A percentile compares a stretch with the other conserved stretches of the same genome.
phyloP scores from a whole-genome alignment of 2,329 filamentous ascomycete species.

The Hypoxylon sp. region DNA sequence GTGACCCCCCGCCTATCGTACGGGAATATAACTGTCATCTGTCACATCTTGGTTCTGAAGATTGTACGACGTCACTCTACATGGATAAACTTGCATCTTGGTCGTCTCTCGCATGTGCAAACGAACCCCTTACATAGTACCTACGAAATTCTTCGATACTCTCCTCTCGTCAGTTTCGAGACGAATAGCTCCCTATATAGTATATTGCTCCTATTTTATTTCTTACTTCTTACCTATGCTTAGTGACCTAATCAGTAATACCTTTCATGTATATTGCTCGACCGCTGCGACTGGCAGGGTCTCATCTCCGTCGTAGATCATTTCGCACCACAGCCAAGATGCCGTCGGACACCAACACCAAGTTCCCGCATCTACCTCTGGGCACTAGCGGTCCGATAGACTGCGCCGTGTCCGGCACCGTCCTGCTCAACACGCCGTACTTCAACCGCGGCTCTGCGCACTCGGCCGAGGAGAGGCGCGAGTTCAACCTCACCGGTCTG shows the following conservation, averaged over 20 bases:
- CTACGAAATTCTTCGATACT: too few species aligned
- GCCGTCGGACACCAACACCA: constrained; percentile 42
- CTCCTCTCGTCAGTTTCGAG: too few species aligned
- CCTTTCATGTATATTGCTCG: constrained; percentile 33
- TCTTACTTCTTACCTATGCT: neutral
- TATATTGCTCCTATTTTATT: neutral
- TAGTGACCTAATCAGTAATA: constrained; percentile 10
- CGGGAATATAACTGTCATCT: constrained; percentile 25
- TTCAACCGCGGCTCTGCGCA: constrained; percentile 90
- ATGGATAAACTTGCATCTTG: constrained; percentile 6
- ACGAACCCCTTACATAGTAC: constrained; percentile 4
- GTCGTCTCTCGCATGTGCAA: constrained; percentile 23
- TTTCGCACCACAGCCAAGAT: constrained; percentile 39
- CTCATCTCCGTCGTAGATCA: constrained; percentile 13
- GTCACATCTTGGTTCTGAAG: constrained; percentile 16
- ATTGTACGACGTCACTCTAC: constrained; percentile 39
- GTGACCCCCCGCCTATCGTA: constrained; percentile 17
- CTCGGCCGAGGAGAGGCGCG: constrained; percentile 69
- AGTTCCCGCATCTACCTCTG: constrained; percentile 56
- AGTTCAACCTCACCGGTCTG: constrained; percentile 76
- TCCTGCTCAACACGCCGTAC: constrained; percentile 69
- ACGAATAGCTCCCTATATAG: too few species aligned
- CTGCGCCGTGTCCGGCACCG: constrained; percentile 58
- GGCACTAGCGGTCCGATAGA: constrained; percentile 58
- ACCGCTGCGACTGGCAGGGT: constrained; percentile 17